Evolutionary conservation across 73 alveolate species (phyloP), one percentile per base, ranked within the genome.

Genomic region (Paramecium bursaria): DNA sequence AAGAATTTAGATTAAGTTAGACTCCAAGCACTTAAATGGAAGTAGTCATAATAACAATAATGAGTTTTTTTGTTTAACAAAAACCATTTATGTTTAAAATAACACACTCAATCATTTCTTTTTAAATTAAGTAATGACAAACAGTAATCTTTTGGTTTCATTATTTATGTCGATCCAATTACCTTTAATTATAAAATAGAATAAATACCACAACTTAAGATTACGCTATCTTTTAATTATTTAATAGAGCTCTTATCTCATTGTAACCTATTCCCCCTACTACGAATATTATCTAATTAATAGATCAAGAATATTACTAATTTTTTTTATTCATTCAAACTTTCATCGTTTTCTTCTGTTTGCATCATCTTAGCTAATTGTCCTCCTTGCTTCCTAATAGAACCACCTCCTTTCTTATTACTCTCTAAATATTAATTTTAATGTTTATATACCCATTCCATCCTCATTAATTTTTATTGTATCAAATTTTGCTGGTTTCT

Each of bases 251-350:
- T 67, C 82, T 67, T 15, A 79, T 39, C 54, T 79, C 89, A 17
- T 67, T 31, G n/a, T 79, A 55, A 31, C 74, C 15, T 14, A 79
- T 79, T 0, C 89, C 89, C 2, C 89, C 89, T 10, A 73, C 48
- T 2, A 79, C 89, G 44, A 79, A 79, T 25, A 79, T 23, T 15
- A 79, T 27, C 82, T 67, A 39, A 42, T 35, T 21, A 3, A 23
- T 29, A 31, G 44, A 19, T 19, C 15, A 19, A 19, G 22, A 11
- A 33, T 39, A 21, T 67, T 67, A 67, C 82, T 11, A 67, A 67
- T 67, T 67, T 67, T 5, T 6, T 10, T 5, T 53, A 39, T 11
- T 35, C 19, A 67, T 67, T 67, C 13, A 67, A 17, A 1, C 46
- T 35, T 0, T 67, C 82, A 14, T 67, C 82, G 44, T 61, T 35